phyloP scores from a whole-genome alignment of 768 basidiomycete species.

The Mycena kentingensis region DNA sequence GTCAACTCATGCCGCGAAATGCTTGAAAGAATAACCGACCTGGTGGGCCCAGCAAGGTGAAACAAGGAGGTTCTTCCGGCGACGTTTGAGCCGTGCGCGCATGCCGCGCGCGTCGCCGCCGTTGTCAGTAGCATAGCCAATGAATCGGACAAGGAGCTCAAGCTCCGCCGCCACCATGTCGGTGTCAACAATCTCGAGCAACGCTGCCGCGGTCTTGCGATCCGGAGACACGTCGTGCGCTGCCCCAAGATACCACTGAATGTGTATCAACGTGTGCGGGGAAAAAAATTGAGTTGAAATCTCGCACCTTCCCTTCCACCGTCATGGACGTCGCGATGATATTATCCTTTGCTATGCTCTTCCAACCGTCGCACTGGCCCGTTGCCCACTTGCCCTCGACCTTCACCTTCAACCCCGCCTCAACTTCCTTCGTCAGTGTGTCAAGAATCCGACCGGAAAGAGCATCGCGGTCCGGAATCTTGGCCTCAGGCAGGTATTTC shows the following conservation, averaged over 20 bases:
- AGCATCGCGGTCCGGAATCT: not conserved
- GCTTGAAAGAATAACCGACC: not conserved
- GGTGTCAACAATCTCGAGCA: not conserved
- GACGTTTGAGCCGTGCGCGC: not conserved
- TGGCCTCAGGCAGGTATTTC: not conserved
- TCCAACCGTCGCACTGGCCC: slow-evolving; percentile 1
- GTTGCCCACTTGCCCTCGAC: not conserved
- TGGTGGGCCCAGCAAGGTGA: slow-evolving; percentile 1
- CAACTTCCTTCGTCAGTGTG: not conserved
- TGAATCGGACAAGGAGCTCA: not conserved
- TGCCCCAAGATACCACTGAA: not conserved
- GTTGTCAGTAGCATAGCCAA: not conserved
- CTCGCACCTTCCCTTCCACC: not conserved
- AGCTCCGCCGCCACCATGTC: not conserved
- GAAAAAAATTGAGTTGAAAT: not conserved
- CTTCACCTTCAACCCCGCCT: not conserved
- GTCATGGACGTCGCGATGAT: not conserved
- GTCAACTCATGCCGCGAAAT: not conserved
- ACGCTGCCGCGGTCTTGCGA: not conserved
- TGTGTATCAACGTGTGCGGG: not conserved
- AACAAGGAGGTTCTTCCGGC: not conserved
- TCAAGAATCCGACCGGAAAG: not conserved
- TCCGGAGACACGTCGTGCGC: slow-evolving; percentile 3
- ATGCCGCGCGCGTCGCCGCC: not conserved
- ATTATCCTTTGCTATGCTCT: not conserved